These are phyloP conservation scores for Albatrellus sp. DNA, from an alignment of 1,284 basidiomycete species.

Conservation along the genomic window DNA sequence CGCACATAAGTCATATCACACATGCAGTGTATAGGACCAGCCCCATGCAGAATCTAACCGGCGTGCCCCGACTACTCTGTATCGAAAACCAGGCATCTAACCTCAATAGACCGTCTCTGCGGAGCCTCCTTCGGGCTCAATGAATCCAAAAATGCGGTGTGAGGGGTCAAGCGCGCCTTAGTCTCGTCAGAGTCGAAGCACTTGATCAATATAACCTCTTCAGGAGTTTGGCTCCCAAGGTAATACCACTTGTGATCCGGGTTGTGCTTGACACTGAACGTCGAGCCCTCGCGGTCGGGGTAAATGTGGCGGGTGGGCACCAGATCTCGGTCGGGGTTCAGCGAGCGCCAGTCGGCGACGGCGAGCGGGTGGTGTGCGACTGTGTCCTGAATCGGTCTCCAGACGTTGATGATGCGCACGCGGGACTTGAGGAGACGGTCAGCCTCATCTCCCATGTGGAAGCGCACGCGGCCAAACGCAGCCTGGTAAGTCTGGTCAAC, in stretches of 20 bases:
- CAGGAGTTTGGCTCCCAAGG: slow-evolving; percentile 29
- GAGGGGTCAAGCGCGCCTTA: slow-evolving; percentile 30
- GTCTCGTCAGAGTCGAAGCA: slow-evolving; percentile 30
- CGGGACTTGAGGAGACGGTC: slow-evolving; percentile 35
- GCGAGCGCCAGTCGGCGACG: slow-evolving; percentile 29
- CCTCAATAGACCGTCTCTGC: slow-evolving; percentile 29
- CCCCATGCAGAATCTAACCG: too few species aligned
- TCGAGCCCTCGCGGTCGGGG: slow-evolving; percentile 21
- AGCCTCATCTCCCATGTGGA: slow-evolving; percentile 36
- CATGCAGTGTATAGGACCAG: too few species aligned
- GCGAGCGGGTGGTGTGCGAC: slow-evolving; percentile 37
- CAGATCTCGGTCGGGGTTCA: slow-evolving; percentile 23
- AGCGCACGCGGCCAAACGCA: slow-evolving; percentile 35
- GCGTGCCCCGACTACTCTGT: slow-evolving; percentile 4
- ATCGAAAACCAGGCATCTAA: slow-evolving; percentile 28
- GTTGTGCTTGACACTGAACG: slow-evolving; percentile 25
- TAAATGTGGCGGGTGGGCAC: slow-evolving; percentile 22
- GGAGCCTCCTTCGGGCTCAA: slow-evolving; percentile 26
- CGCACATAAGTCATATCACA: background rate
- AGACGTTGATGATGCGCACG: slow-evolving; percentile 44
- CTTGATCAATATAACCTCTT: slow-evolving; percentile 37
- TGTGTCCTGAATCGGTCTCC: slow-evolving; percentile 35
- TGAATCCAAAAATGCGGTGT: slow-evolving; percentile 31
- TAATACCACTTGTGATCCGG: slow-evolving; percentile 34
- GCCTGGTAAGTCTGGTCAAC: slow-evolving; percentile 46